Evolutionary conservation across 495 filamentous ascomycete genomes (phyloP).

Genomic region (Aspergillus diversus): DNA sequence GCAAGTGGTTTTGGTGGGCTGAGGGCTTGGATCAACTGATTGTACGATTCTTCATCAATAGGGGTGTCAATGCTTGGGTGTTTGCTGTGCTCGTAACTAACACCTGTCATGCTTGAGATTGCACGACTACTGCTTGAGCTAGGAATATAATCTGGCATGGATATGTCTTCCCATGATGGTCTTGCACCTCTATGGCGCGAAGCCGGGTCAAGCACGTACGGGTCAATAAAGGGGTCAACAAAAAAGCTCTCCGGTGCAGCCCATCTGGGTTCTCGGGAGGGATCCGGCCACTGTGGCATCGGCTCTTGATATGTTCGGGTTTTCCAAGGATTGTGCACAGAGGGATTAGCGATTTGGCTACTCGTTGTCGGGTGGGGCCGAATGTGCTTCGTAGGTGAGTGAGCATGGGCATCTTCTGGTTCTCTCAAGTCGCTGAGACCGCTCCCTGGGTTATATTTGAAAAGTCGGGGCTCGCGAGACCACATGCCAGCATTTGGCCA

Average conservation of each 20-base stretch:
- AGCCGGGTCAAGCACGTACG: constrained; percentile 35
- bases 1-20: constrained; percentile 44
- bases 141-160: constrained; percentile 57
- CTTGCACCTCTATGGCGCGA: constrained; percentile 41
- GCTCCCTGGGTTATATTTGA: constrained; percentile 38
- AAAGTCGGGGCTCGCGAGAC: constrained; percentile 50
- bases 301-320: constrained; percentile 27
- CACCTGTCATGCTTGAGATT: constrained; percentile 47
- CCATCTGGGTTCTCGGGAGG: constrained; percentile 27
- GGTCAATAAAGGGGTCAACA: constrained; percentile 45
- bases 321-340: constrained; percentile 32
- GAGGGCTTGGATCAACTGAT: constrained; percentile 44
- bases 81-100: constrained; percentile 50
- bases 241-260: constrained; percentile 27
- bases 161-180: constrained; percentile 51
- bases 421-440: constrained; percentile 30
- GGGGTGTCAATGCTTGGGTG: constrained; percentile 42
- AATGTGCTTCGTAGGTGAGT: constrained; percentile 51
- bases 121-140: constrained; percentile 47
- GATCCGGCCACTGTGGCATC: constrained; percentile 23
- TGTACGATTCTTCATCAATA: constrained; percentile 43
- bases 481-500: constrained; percentile 82
- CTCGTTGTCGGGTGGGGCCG: constrained; percentile 18
- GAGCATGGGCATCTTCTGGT: constrained; percentile 49
- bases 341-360: constrained; percentile 28